These are phyloP conservation scores for Pyrrhoderma noxium DNA, from an alignment of 1,284 basidiomycete species.

Conservation along the genomic window DNA sequence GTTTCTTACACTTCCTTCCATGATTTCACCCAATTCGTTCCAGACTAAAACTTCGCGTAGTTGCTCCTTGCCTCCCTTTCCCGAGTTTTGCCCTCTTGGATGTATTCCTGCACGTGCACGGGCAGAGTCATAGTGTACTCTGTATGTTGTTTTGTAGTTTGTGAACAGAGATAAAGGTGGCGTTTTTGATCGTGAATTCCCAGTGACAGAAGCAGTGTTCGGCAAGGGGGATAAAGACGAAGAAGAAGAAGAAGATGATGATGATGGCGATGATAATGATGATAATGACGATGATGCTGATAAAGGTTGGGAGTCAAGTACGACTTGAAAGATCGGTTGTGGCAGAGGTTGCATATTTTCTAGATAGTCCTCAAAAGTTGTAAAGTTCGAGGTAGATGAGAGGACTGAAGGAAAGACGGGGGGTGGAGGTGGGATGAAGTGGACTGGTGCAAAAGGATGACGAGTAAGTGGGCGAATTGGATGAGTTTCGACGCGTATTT, in stretches of 20 bases:
- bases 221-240: no score
- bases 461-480: conserved; percentile 31
- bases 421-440: conserved; percentile 31
- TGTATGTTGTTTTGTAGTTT: conserved; percentile 59
- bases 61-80: conserved; percentile 19
- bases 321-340: conserved; percentile 31
- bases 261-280: no score
- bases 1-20: conserved; percentile 63
- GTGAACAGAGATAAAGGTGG: conserved; percentile 52
- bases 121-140: conserved; percentile 52
- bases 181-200: neutral
- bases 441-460: conserved; percentile 39
- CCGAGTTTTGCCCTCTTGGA: conserved; percentile 19
- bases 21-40: conserved; percentile 42
- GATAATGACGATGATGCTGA: no score
- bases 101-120: conserved; percentile 41
- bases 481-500: conserved; percentile 36
- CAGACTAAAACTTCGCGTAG: conserved; percentile 55
- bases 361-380: no score
- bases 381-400: no score
- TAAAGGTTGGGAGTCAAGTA: conserved; percentile 37
- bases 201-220: neutral
- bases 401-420: conserved; percentile 6
- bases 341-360: no score
- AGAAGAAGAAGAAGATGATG: no score